Evolutionary conservation across 768 basidiomycete genomes (phyloP).

Genomic region (Fomitopsis serialis): DNA sequence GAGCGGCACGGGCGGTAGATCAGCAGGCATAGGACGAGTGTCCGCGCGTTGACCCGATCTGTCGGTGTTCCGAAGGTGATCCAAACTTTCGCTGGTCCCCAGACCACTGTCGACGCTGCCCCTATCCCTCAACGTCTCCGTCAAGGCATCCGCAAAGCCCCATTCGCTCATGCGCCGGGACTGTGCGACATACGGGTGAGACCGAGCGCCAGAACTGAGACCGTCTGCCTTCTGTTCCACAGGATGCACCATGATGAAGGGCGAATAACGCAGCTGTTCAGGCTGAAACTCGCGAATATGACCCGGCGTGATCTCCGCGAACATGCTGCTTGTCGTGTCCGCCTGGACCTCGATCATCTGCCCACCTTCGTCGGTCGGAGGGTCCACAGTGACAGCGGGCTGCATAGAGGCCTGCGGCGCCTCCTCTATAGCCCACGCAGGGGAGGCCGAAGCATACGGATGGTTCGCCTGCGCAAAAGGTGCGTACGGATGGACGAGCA

Average conservation of each 20-base stretch:
- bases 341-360: slow-evolving; percentile 5
- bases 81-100: slow-evolving; percentile 36
- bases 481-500: slow-evolving; percentile 21
- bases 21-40: neutral
- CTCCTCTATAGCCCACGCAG: neutral
- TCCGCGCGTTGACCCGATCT: neutral
- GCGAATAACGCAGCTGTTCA: slow-evolving; percentile 26
- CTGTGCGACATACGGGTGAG: slow-evolving; percentile 19
- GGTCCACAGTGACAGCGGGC: neutral
- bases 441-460: slow-evolving; percentile 14
- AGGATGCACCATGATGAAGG: slow-evolving; percentile 11
- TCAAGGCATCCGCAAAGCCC: slow-evolving; percentile 61
- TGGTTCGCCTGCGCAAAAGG: slow-evolving; percentile 17
- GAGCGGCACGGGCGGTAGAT: neutral
- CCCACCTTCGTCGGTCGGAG: neutral
- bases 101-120: slow-evolving; percentile 39
- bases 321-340: slow-evolving; percentile 12
- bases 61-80: neutral
- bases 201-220: neutral
- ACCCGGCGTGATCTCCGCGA: slow-evolving; percentile 23
- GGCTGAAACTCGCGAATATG: slow-evolving; percentile 24
- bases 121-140: slow-evolving; percentile 33
- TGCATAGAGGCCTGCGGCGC: neutral
- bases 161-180: slow-evolving; percentile 41
- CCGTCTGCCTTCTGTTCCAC: neutral